Evolutionary conservation across 2,329 filamentous ascomycete genomes (phyloP), one percentile per base, ranked within the genome.

Genomic region (Hirsutella rhossiliensis): DNA sequence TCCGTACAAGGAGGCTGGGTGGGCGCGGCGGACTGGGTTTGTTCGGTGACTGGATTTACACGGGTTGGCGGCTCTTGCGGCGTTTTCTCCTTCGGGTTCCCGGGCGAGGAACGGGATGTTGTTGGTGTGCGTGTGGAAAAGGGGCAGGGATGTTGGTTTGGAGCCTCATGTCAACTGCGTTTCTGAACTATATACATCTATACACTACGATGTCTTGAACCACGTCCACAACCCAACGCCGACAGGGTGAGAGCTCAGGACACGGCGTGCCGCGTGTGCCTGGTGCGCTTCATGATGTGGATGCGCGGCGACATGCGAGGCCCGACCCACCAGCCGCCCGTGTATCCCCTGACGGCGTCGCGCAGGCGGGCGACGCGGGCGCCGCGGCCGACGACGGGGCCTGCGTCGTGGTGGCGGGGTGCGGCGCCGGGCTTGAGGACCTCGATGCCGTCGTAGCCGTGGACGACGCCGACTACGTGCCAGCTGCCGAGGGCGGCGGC

Each of bases 281-380:
- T 55, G 18, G 55, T 43, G 43, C 59, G 57, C 48, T 61, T 68
- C 56, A 79, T 54, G 17, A 80, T 66, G 50, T 68, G 60, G 38
- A 80, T 68, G 42, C 66, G 63, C 6, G 76, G 75, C 48, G 67
- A 66, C 75, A 82, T 79, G 50, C 69, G 67, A 20, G 78, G 78
- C 0, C 79, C 80, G 50, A 76, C 50, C 78, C 79, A 84, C 74
- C 76, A 81, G 0, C 80, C 79, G 2, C 76, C 70, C 0, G 75
- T 79, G 5, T 62, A 47, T 23, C 47, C 48, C 47, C 71, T 69
- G 7, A 75, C 66, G 2, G 48, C 40, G 5, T 66, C 59, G 45
- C 68, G 67, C 30, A 70, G 43, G 23, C 50, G 51, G 28, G 56
- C 62, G 15, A 76, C 55, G 0, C 57, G 40, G 30, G 58, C 61